phyloP scores from a whole-genome alignment of 2,329 filamentous ascomycete species.

The Rhinocladiella mackenziei region DNA sequence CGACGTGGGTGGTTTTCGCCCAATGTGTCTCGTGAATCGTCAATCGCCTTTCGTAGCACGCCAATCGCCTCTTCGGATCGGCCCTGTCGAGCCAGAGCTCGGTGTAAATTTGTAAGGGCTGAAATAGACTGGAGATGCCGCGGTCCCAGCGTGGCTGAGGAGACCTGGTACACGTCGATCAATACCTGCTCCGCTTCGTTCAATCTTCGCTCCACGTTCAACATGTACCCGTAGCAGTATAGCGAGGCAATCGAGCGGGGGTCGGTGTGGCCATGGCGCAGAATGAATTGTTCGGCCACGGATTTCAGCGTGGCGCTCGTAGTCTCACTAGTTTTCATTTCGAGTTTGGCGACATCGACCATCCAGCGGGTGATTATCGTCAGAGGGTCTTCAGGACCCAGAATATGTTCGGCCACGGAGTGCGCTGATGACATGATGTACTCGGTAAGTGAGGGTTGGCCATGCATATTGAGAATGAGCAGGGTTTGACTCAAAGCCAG shows the following conservation, averaged over 20 bases:
- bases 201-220: slow-evolving; percentile 22
- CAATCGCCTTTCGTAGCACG: slow-evolving; percentile 17
- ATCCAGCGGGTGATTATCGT: slow-evolving; percentile 23
- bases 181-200: slow-evolving; percentile 22
- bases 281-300: slow-evolving; percentile 16
- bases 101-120: slow-evolving; percentile 22
- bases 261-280: slow-evolving; percentile 15
- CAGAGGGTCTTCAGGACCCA: slow-evolving; percentile 25
- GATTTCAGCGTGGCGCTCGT: slow-evolving; percentile 16
- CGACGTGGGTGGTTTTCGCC: slow-evolving; percentile 25
- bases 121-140: slow-evolving; percentile 24
- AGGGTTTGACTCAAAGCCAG: slow-evolving; percentile 26
- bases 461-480: slow-evolving; percentile 27
- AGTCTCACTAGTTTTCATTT: slow-evolving; percentile 19
- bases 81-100: slow-evolving; percentile 17
- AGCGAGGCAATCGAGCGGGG: slow-evolving; percentile 23
- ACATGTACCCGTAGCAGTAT: slow-evolving; percentile 27
- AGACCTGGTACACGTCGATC: slow-evolving; percentile 20
- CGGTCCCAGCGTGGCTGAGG: slow-evolving; percentile 16
- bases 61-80: slow-evolving; percentile 23
- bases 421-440: slow-evolving; percentile 23
- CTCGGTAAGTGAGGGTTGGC: slow-evolving; percentile 24
- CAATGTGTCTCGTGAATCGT: slow-evolving; percentile 22
- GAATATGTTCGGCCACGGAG: slow-evolving; percentile 14
- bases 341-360: slow-evolving; percentile 21